A percentile compares a stretch with the other conserved stretches of the same genome.
Conservation (phyloP, 2,329 filamentous ascomycete species). For the Fusarium cicatricum region DNA sequence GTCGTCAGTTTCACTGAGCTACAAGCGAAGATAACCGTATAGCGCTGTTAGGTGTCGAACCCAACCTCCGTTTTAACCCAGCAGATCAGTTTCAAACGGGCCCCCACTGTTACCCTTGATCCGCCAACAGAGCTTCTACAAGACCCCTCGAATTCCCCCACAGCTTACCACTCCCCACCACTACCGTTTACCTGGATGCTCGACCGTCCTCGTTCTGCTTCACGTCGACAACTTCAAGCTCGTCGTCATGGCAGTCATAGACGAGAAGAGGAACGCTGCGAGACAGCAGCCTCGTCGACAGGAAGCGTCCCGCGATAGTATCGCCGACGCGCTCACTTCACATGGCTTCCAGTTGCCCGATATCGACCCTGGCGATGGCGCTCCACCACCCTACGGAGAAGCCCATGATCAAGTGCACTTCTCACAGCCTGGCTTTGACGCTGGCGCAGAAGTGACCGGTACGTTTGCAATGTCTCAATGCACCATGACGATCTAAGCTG, state of each 20-base stretch:
- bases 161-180: background rate
- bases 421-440: constrained; percentile 69
- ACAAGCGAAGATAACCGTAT: no score
- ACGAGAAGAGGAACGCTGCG: constrained; percentile 41
- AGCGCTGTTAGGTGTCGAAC: no score
- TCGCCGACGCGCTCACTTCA: constrained; percentile 45
- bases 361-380: constrained; percentile 52
- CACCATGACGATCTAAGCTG: constrained; percentile 16
- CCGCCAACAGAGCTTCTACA: constrained; percentile 8
- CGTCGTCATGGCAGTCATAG: constrained; percentile 39
- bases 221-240: background rate
- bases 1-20: background rate
- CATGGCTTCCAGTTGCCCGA: constrained; percentile 54
- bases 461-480: background rate
- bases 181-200: constrained; percentile 6
- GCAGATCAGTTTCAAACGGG: no score
- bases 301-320: constrained; percentile 14
- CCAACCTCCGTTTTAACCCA: no score
- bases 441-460: constrained; percentile 67
- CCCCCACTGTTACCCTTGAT: constrained; percentile 8
- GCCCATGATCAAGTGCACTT: constrained; percentile 64
- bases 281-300: constrained; percentile 31
- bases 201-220: background rate
- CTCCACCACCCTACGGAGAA: constrained; percentile 68
- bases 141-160: constrained; percentile 2